Conservation (phyloP, 805 yeast genomes). For the Zygosaccharomyces pseudorouxii region DNA sequence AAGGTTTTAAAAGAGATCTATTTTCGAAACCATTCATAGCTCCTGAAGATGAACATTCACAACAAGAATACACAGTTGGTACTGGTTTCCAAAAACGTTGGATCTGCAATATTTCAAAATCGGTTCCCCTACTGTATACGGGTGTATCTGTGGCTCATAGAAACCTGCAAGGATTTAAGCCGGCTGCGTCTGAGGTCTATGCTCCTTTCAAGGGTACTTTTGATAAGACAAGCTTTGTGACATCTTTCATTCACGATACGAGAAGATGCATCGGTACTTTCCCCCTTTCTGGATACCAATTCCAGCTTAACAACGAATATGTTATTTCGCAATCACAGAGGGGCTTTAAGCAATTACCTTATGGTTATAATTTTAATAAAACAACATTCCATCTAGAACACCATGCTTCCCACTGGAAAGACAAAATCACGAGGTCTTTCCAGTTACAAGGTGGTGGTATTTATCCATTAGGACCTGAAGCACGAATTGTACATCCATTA, state of each 20-base stretch:
- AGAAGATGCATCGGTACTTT: conserved; percentile 41
- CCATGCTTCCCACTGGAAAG: conserved; percentile 40
- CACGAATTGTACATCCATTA: conserved; percentile 48
- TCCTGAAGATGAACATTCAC: conserved; percentile 11
- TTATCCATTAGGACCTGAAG: conserved; percentile 28
- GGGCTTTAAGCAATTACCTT: conserved; percentile 28
- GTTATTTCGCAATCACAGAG: conserved; percentile 35
- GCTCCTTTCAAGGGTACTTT: conserved; percentile 45
- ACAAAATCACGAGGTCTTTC: conserved; percentile 45
- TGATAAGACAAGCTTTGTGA: conserved; percentile 49
- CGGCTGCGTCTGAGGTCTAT: conserved; percentile 34
- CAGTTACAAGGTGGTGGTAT: conserved; percentile 50
- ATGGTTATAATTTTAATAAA: conserved; percentile 32
- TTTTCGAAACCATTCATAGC: conserved; percentile 14
- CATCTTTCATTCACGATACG: conserved; percentile 41
- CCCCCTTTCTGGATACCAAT: conserved; percentile 43
- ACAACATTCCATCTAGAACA: conserved; percentile 25
- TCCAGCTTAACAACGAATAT: conserved; percentile 44
- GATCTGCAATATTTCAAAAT: conserved; percentile 13
- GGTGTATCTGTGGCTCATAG: conserved; percentile 64
- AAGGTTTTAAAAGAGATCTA: conserved; percentile 43
- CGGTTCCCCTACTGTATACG: conserved; percentile 32
- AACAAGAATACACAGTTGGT: conserved; percentile 37
- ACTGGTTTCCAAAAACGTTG: conserved; percentile 50
- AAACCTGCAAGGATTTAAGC: conserved; percentile 50